Evolutionary conservation across 2,329 filamentous ascomycete species (phyloP).

Genomic region (Clonostachys chloroleuca): DNA sequence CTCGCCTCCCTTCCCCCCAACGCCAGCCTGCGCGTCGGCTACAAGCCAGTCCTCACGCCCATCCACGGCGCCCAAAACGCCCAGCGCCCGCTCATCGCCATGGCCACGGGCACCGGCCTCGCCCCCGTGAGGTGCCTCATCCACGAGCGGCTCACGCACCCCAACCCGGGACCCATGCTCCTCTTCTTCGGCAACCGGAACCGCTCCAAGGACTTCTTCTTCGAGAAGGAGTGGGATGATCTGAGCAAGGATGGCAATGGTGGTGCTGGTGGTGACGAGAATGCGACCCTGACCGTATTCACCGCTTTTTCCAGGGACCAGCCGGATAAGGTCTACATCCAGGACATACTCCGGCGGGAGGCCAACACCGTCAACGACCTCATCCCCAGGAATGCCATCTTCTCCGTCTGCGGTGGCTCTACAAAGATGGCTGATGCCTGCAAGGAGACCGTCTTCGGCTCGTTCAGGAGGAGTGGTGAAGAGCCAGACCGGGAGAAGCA

Average conservation of each 20-base stretch:
- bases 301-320: conserved; percentile 46
- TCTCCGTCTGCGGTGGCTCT: conserved; percentile 52
- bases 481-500: conserved; percentile 30
- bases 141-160: conserved; percentile 57
- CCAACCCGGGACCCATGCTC: conserved; percentile 33
- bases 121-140: conserved; percentile 80
- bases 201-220: conserved; percentile 72
- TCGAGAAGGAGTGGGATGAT: conserved; percentile 66
- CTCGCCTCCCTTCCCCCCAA: conserved; percentile 59
- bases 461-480: conserved; percentile 30
- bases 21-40: conserved; percentile 56
- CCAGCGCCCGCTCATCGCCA: conserved; percentile 61
- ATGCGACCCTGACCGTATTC: conserved; percentile 20
- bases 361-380: conserved; percentile 20
- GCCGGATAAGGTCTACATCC: conserved; percentile 48
- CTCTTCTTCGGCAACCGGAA: conserved; percentile 88
- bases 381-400: conserved; percentile 34
- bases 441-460: conserved; percentile 44
- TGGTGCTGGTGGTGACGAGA: too few species aligned
- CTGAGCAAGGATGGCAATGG: conserved; percentile 7
- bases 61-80: conserved; percentile 29
- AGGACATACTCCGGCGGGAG: conserved; percentile 45
- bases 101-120: conserved; percentile 83
- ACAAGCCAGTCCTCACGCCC: conserved; percentile 40
- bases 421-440: conserved; percentile 55